Conservation (phyloP, 345 rosid species). For the Clarkia xantiana region DNA sequence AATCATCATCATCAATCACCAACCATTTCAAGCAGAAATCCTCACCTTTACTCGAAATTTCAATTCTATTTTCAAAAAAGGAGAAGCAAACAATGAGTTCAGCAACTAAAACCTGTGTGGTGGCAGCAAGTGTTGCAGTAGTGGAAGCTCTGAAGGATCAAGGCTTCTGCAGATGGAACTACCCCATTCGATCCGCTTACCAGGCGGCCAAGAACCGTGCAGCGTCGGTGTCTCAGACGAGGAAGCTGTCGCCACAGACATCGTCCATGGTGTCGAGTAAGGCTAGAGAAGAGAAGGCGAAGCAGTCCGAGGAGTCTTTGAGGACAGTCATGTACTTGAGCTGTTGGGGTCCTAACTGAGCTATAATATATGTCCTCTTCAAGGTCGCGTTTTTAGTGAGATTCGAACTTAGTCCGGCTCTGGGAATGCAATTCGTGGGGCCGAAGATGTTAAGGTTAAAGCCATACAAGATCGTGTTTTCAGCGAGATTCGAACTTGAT, state of each 20-base stretch:
- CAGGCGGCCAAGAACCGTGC: constrained; percentile 20
- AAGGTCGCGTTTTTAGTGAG: too few relatives aligned
- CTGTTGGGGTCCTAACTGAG: constrained; percentile 51
- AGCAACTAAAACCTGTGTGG: constrained; percentile 28
- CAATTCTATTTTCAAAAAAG: background rate
- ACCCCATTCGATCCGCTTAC: constrained; percentile 20
- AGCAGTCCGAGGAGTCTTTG: constrained; percentile 25
- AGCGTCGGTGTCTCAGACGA: constrained; percentile 21
- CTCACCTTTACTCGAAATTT: background rate
- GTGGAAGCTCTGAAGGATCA: constrained; percentile 43
- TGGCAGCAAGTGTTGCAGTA: constrained; percentile 37
- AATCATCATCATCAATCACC: background rate
- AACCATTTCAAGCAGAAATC: background rate
- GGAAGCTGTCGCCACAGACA: constrained; percentile 9
- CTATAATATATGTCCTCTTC: too few relatives aligned
- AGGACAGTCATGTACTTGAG: constrained; percentile 44
- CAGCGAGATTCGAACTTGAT: too few relatives aligned
- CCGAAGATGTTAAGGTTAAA: too few relatives aligned
- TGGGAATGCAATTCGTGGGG: too few relatives aligned
- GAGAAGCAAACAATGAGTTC: constrained; percentile 1
- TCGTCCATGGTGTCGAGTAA: constrained; percentile 5
- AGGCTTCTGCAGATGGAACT: constrained; percentile 40
- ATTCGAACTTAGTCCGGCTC: too few relatives aligned
- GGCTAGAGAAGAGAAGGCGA: constrained; percentile 8
- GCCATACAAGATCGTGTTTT: too few relatives aligned